Evolutionary conservation across 345 rosid species (phyloP).

Genomic region (Physaria fendleri): DNA sequence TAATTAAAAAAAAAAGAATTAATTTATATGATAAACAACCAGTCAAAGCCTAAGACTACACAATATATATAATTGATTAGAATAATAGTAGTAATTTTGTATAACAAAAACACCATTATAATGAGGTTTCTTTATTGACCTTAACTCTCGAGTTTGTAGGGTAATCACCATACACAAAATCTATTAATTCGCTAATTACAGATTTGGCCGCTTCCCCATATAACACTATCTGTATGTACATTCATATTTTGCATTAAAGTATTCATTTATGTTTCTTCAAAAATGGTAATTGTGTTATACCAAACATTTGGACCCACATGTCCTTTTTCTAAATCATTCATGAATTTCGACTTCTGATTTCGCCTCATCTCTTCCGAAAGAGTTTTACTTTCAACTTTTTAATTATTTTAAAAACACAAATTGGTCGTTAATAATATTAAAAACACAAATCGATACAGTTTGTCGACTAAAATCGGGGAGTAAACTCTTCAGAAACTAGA

Average conservation of each 20-base stretch:
- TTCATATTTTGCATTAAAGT: constrained; percentile 12
- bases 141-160: constrained; percentile 21
- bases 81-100: not conserved
- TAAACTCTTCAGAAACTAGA: too few species aligned
- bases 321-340: too few species aligned
- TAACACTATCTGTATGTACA: constrained; percentile 12
- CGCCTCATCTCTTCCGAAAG: too few species aligned
- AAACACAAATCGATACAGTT: too few species aligned
- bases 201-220: constrained; percentile 18
- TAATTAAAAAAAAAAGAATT: not conserved
- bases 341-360: too few species aligned
- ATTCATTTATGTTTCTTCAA: not conserved
- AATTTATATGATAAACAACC: not conserved
- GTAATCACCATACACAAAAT: constrained; percentile 20
- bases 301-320: constrained; percentile 25
- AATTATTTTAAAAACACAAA: too few species aligned
- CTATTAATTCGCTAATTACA: constrained; percentile 6
- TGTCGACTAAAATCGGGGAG: too few species aligned
- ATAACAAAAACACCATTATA: not conserved
- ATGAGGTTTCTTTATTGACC: constrained; percentile 27
- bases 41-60: not conserved
- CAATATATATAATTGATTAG: not conserved
- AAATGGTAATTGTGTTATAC: constrained; percentile 12
- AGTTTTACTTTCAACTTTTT: too few species aligned
- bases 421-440: too few species aligned